Conservation (phyloP, 192 early-diverging fungal genomes). For the Backusella tuberculispora region DNA sequence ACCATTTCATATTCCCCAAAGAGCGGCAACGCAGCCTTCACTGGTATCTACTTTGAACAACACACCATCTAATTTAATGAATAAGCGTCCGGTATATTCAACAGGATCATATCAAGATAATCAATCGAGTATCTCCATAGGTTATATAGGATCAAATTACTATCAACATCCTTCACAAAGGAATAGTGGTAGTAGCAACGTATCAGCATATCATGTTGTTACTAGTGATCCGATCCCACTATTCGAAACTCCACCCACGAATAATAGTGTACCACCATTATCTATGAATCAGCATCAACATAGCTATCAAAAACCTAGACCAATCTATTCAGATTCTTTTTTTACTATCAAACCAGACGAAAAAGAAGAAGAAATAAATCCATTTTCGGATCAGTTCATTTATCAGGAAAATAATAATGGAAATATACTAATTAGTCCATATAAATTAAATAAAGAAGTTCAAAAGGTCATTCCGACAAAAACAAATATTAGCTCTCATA, state of each 20-base stretch:
- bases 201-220: no score
- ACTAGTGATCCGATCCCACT: no score
- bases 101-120: not conserved
- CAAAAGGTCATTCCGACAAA: not conserved
- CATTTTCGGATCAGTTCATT: not conserved
- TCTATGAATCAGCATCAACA: no score
- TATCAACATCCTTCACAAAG: no score
- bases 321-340: not conserved
- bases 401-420: not conserved
- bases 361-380: slow-evolving; percentile 11
- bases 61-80: not conserved
- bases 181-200: not conserved
- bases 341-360: not conserved
- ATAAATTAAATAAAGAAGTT: not conserved
- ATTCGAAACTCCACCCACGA: not conserved
- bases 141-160: not conserved
- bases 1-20: not conserved
- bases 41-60: not conserved
- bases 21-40: not conserved
- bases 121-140: not conserved
- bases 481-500: no score
- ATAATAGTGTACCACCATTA: not conserved
- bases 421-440: no score
- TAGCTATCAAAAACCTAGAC: not conserved
- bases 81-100: not conserved